Percentiles rank a stretch among this genome's conserved stretches.
These are phyloP conservation scores for Acanthamoeba culbertsoni DNA, from an alignment of 208 protist genomes.

Conservation along the genomic window DNA sequence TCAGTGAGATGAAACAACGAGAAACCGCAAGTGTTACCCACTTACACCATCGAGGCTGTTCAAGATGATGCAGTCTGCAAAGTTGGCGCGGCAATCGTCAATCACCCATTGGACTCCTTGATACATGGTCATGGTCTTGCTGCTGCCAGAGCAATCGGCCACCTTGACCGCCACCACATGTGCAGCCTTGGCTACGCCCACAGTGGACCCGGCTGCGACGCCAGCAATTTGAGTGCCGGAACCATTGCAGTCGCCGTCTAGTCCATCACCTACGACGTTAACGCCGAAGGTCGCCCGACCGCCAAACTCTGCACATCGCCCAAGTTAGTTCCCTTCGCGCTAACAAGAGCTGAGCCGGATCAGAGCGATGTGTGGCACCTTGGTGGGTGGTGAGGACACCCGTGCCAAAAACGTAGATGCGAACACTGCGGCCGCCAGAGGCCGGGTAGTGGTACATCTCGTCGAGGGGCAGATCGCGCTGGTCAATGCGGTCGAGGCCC, in stretches of 20 bases:
- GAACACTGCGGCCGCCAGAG: not conserved
- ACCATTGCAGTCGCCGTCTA: conserved; percentile 14
- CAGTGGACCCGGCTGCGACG: not conserved
- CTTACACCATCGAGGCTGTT: not conserved
- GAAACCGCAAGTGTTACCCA: not conserved
- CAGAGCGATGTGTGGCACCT: not conserved
- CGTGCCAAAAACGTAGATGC: not conserved
- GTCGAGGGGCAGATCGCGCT: conserved; percentile 1
- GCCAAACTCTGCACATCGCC: conserved; percentile 38
- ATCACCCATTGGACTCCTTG: not conserved
- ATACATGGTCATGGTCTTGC: not conserved
- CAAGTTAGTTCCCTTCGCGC: no score
- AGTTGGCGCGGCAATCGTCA: not conserved
- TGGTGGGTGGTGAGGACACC: not conserved
- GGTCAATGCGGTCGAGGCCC: conserved; percentile 37
- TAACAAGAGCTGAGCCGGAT: no score
- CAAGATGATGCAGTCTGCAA: not conserved
- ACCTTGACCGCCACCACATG: conserved; percentile 41
- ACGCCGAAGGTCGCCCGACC: not conserved
- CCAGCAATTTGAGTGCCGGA: conserved; percentile 57
- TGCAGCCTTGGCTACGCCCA: conserved; percentile 50
- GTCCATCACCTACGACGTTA: conserved; percentile 11
- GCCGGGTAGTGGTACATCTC: not conserved
- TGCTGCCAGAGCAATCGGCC: not conserved
- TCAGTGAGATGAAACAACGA: not conserved